Conservation (phyloP, 176 grass and related monocot genomes). For the Rhynchospora tenuis region DNA sequence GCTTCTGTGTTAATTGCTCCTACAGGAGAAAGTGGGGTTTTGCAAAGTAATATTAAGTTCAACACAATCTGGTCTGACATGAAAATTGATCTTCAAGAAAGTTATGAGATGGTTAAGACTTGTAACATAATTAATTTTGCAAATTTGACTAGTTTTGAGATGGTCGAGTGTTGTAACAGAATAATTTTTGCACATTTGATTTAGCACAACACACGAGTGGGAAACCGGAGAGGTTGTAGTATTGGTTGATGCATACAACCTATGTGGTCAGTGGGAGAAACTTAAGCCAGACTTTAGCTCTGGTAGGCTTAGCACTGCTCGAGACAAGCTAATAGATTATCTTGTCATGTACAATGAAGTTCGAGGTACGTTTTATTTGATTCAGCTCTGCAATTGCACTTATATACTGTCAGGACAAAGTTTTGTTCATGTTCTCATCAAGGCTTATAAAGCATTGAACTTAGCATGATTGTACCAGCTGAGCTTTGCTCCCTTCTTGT, state of each 20-base stretch:
- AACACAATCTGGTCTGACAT: not conserved
- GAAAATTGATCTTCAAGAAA: not conserved
- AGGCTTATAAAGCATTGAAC: not conserved
- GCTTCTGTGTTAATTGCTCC: not conserved
- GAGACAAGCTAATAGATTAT: constrained; percentile 74
- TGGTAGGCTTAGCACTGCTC: constrained; percentile 77
- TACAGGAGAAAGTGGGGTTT: not conserved
- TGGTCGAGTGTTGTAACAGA: constrained; percentile 13
- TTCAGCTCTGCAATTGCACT: not conserved
- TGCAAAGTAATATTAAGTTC: not conserved
- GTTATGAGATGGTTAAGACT: not conserved
- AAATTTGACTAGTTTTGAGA: constrained; percentile 21
- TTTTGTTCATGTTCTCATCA: not conserved
- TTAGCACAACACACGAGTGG: constrained; percentile 58
- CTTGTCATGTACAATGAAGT: constrained; percentile 72
- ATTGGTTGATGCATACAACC: constrained; percentile 92
- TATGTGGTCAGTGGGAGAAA: constrained; percentile 90
- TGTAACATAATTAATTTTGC: constrained; percentile 15
- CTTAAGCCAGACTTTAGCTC: constrained; percentile 78
- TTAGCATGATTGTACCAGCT: not conserved
- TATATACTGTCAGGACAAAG: not conserved
- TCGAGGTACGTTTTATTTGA: constrained; percentile 42
- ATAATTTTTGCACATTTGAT: constrained; percentile 16
- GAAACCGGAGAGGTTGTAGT: constrained; percentile 69
- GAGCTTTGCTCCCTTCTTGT: not conserved